A percentile compares a stretch with the other conserved stretches of the same genome.
These are phyloP conservation scores for Populus tomentosa DNA, from an alignment of 441 rosid species.

Conservation along the genomic window DNA sequence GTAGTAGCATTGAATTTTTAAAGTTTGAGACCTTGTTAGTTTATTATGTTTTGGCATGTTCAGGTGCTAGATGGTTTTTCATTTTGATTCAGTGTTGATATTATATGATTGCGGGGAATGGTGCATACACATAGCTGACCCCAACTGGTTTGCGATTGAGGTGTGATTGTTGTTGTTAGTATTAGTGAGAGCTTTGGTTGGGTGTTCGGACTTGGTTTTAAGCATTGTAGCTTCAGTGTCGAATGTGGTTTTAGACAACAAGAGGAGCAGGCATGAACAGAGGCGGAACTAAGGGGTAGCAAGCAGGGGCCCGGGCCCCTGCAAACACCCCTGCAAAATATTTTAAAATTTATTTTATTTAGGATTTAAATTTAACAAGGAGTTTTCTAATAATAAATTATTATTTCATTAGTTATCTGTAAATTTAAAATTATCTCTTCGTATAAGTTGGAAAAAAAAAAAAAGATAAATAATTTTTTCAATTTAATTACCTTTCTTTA, in stretches of 20 bases:
- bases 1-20: background rate
- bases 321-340: too few species aligned
- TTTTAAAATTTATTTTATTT: too few species aligned
- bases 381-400: too few species aligned
- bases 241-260: background rate
- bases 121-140: background rate
- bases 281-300: too few species aligned
- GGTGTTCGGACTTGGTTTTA: background rate
- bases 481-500: too few species aligned
- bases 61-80: background rate
- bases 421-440: too few species aligned
- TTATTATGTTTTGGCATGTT: background rate
- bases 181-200: background rate
- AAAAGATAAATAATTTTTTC: too few species aligned
- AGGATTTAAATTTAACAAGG: too few species aligned
- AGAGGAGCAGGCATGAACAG: background rate
- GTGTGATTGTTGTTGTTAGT: background rate
- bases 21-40: background rate
- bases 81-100: background rate
- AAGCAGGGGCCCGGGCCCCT: too few species aligned
- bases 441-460: too few species aligned
- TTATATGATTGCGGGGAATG: too few species aligned
- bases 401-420: too few species aligned
- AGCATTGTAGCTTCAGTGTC: background rate
- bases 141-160: background rate